phyloP scores from a whole-genome alignment of 73 alveolate species.

The Stentor coeruleus region DNA sequence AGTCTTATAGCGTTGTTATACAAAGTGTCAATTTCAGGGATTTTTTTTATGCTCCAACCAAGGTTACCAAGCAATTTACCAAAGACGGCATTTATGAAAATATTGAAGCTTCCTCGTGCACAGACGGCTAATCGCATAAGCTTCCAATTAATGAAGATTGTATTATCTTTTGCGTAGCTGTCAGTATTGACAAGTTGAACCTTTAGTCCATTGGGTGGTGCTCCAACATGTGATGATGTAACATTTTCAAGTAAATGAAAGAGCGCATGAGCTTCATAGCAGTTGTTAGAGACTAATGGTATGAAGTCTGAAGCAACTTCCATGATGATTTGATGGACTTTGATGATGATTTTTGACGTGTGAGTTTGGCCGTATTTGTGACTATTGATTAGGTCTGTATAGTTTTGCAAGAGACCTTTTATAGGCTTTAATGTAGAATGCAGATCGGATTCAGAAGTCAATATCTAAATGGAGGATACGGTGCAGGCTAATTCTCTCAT shows the following conservation, averaged over 20 bases:
- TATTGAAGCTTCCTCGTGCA: constrained; percentile 17
- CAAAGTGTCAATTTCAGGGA: background rate
- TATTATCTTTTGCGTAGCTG: background rate
- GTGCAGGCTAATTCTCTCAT: constrained; percentile 13
- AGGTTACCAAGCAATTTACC: background rate
- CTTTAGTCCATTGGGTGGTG: background rate
- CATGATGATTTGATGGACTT: constrained; percentile 14
- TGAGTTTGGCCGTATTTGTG: background rate
- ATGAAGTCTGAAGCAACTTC: constrained; percentile 7
- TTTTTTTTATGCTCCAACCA: background rate
- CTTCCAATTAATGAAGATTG: background rate
- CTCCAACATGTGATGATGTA: background rate
- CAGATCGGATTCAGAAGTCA: background rate
- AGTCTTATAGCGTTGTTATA: background rate
- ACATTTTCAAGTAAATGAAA: background rate
- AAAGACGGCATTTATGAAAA: background rate
- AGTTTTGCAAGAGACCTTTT: background rate
- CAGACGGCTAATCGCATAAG: constrained; percentile 11
- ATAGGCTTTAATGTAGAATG: background rate
- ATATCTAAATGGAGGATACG: background rate
- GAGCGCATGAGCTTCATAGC: constrained; percentile 21
- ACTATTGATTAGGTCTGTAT: background rate
- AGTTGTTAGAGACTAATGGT: constrained; percentile 7
- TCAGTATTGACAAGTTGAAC: background rate
- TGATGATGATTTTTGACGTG: background rate